Evolutionary conservation across 495 filamentous ascomycete genomes (phyloP), one percentile per base, ranked within the genome.

Genomic region (Hyaloscypha hepaticicola): DNA sequence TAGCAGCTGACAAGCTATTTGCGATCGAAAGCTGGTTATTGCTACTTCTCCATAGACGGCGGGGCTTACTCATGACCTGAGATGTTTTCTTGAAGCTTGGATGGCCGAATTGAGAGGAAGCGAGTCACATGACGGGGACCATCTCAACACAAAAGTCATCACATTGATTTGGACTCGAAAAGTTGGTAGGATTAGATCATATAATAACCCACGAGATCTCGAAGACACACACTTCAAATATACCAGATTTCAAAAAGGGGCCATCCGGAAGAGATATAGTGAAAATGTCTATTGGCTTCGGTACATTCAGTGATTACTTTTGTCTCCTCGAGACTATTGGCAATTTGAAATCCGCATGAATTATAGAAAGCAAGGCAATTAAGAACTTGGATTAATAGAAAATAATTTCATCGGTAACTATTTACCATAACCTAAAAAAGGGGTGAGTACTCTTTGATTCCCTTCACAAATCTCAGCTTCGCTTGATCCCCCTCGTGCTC

Each of bases 1-100:
- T 72, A 66, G 34, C 68, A 70, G 61, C 65, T 70, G 41, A 21
- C 27, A 57, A 60, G 48, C 50, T 29, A 60, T 29, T 64, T 45
- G 53, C 52, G 38, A 61, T 64, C 57, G 26, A 31, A 5, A 31
- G 48, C 38, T 51, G 56, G 24, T 45, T 9, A 25, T 31, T 60
- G 48, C n/a, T 34, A 58, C 38, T 2, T n/a, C 27, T 55, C 27
- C 55, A 49, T 55, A 16, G 50, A 50, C 2, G 45, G 48, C 16
- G 24, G 45, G 19, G n/a, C 16, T 22, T 48, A n/a, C 19, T 24
- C 51, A 26, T 11, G 25, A 14, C 21, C 21, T 26, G 48, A 63
- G 60, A 57, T 70, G 58, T 61, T 58, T 38, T n/a, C n/a, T 52
- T 64, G 61, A 51, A 61, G 61, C 57, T 67, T 63, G 50, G 65